These are phyloP conservation scores for Chlamydomonas incerta DNA, from an alignment of 139 green algal species.

Conservation along the genomic window DNA sequence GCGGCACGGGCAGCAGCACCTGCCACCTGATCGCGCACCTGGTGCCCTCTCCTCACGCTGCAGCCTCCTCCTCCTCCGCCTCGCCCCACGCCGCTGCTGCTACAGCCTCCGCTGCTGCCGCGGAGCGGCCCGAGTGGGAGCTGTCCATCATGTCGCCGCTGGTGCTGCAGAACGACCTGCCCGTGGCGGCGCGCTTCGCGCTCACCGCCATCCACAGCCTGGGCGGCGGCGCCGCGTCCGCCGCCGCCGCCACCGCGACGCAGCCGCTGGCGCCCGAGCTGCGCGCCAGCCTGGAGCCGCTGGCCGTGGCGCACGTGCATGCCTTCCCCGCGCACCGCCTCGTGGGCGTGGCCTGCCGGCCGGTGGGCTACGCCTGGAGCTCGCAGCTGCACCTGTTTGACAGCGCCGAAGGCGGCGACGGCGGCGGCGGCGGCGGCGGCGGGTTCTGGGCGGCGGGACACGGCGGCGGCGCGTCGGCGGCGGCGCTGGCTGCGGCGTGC, in stretches of 20 bases:
- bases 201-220: conserved; percentile 8
- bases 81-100: neutral
- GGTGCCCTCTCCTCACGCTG: neutral
- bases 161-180: conserved; percentile 65
- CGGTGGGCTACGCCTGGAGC: conserved; percentile 26
- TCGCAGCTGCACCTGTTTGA: conserved; percentile 29
- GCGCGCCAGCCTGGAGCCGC: neutral
- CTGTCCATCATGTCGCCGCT: conserved; percentile 64
- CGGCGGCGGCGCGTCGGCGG: neutral
- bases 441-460: neutral
- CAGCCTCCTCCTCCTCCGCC: neutral
- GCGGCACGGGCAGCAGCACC: neutral
- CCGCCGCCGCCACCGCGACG: neutral
- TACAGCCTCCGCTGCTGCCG: neutral
- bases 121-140: conserved; percentile 52
- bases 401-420: neutral
- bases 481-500: neutral
- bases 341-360: neutral
- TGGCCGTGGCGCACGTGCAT: neutral
- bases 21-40: conserved; percentile 39
- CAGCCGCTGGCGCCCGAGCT: neutral
- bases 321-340: conserved; percentile 33
- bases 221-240: neutral
- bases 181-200: conserved; percentile 4
- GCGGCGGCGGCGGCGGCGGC: neutral